phyloP scores from a whole-genome alignment of 1,139 yeast genomes.

The Kodamaea fungicola region DNA sequence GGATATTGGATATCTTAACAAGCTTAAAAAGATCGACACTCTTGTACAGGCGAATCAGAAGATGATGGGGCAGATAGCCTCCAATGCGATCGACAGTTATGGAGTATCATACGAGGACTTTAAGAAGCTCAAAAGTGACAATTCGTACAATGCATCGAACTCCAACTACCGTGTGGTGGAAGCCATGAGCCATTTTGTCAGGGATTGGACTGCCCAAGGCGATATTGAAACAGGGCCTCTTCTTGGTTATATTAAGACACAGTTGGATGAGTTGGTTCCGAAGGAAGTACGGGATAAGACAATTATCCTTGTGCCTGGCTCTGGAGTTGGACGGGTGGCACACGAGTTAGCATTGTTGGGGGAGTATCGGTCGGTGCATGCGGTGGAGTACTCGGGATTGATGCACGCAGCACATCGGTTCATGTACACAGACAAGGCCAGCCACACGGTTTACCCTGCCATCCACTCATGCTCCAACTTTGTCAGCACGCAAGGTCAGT shows the following conservation, averaged over 20 bases:
- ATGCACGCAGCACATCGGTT: conserved; percentile 67
- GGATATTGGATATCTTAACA: conserved; percentile 53
- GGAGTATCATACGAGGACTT: conserved; percentile 36
- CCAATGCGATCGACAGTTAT: conserved; percentile 35
- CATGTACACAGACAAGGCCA: conserved; percentile 30
- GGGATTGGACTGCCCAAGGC: conserved; percentile 64
- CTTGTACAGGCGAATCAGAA: conserved; percentile 43
- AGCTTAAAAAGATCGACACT: conserved; percentile 45
- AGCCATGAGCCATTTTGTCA: conserved; percentile 63
- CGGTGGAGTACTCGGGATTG: conserved; percentile 68
- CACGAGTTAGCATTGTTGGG: conserved; percentile 51
- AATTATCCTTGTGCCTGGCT: conserved; percentile 67
- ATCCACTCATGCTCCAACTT: conserved; percentile 75
- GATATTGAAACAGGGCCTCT: conserved; percentile 51
- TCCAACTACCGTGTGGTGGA: conserved; percentile 62
- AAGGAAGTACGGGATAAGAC: conserved; percentile 29
- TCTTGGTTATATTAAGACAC: conserved; percentile 41
- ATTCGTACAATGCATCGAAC: conserved; percentile 20
- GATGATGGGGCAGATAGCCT: conserved; percentile 44
- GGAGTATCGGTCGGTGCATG: conserved; percentile 47
- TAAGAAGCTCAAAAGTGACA: conserved; percentile 25
- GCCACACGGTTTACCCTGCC: conserved; percentile 53
- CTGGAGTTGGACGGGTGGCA: conserved; percentile 73
- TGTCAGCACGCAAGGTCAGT: conserved; percentile 46
- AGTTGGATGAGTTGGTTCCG: conserved; percentile 28